These are phyloP conservation scores for Penicillium psychrofluorescens DNA, from an alignment of 495 filamentous ascomycete genomes.

Conservation along the genomic window DNA sequence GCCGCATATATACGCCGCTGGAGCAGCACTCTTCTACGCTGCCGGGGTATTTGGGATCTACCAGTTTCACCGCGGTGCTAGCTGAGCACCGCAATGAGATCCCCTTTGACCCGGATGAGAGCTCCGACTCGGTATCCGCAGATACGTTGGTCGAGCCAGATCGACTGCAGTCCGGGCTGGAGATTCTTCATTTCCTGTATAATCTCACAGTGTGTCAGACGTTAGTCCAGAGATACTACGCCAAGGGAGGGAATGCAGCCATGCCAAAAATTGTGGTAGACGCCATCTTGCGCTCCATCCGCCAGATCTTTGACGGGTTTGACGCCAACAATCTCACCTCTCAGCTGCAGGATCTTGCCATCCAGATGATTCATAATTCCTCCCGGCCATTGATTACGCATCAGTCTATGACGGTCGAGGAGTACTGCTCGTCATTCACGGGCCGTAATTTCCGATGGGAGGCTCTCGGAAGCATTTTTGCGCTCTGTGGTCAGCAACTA, in stretches of 20 bases:
- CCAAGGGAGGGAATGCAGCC: conserved; percentile 9
- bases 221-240: conserved; percentile 22
- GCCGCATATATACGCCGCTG: conserved; percentile 14
- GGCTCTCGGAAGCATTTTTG: conserved; percentile 45
- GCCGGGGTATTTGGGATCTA: conserved; percentile 43
- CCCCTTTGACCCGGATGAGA: conserved; percentile 28
- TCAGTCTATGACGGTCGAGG: conserved; percentile 24
- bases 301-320: conserved; percentile 17
- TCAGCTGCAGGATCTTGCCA: conserved; percentile 22
- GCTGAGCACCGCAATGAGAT: conserved; percentile 32
- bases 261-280: conserved; percentile 20
- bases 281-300: conserved; percentile 20
- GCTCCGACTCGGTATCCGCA: conserved; percentile 17
- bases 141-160: conserved; percentile 19
- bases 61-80: conserved; percentile 42
- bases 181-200: conserved; percentile 37
- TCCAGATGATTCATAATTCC: conserved; percentile 27
- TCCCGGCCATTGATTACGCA: conserved; percentile 20
- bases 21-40: conserved; percentile 18
- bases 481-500: conserved; percentile 36
- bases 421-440: conserved; percentile 36
- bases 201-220: conserved; percentile 17
- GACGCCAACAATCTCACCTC: conserved; percentile 15
- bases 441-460: conserved; percentile 54
- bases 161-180: conserved; percentile 31